A percentile compares a stretch with the other conserved stretches of the same genome.
Evolutionary conservation across 495 filamentous ascomycete genomes (phyloP).

Genomic region (Neurospora tetraspora): DNA sequence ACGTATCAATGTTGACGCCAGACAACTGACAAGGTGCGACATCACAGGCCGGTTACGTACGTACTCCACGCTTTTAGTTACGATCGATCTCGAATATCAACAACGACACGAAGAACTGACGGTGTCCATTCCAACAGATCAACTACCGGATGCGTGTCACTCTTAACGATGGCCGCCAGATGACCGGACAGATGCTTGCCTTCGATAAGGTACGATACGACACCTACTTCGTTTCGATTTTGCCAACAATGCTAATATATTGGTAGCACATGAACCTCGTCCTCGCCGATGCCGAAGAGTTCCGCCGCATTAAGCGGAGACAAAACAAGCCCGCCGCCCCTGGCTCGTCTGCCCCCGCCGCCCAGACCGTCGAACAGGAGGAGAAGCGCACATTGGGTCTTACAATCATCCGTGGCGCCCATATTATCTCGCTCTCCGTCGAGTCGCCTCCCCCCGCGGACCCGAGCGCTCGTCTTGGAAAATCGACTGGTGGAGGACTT

Average conservation of each 20-base stretch:
- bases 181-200: constrained; percentile 93
- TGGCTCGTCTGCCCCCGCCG: constrained; percentile 40
- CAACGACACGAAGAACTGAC: constrained; percentile 22
- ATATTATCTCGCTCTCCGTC: constrained; percentile 89
- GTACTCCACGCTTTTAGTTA: constrained; percentile 26
- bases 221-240: neutral
- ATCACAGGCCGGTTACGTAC: constrained; percentile 86
- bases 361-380: constrained; percentile 70
- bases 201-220: constrained; percentile 73
- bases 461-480: constrained; percentile 78
- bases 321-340: constrained; percentile 66
- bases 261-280: constrained; percentile 96
- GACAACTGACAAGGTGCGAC: constrained; percentile 54
- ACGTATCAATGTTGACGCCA: constrained; percentile 48
- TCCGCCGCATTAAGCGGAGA: constrained; percentile 89
- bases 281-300: constrained; percentile 97
- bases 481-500: constrained; percentile 57
- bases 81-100: neutral
- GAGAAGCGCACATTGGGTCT: constrained; percentile 94
- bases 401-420: constrained; percentile 86
- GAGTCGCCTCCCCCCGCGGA: constrained; percentile 96
- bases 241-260: constrained; percentile 13
- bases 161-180: constrained; percentile 88
- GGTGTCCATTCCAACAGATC: constrained; percentile 49
- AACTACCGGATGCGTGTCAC: constrained; percentile 98